phyloP scores from a whole-genome alignment of 768 basidiomycete species.

The Termitomyces sp. region DNA sequence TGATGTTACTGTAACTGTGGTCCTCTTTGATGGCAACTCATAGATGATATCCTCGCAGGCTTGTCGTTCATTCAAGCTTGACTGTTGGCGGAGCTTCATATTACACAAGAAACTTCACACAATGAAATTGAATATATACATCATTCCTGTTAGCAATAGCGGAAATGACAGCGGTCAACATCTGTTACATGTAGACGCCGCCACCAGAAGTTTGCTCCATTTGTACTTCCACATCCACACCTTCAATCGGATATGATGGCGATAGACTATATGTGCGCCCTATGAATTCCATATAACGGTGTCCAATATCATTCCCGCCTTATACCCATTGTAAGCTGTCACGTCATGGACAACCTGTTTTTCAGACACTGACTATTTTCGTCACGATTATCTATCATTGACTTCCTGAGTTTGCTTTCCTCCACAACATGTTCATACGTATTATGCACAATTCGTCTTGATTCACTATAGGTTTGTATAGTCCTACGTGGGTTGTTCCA shows the following conservation, averaged over 20 bases:
- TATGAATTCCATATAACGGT: background rate
- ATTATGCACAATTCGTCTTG: background rate
- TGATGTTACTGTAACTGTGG: conserved; percentile 10
- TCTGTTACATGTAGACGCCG: background rate
- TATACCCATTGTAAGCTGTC: background rate
- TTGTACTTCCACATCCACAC: no score
- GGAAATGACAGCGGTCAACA: background rate
- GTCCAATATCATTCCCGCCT: no score
- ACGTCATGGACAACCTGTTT: background rate
- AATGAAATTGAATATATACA: background rate
- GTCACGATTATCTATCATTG: background rate
- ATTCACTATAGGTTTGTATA: background rate
- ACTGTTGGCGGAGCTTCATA: background rate
- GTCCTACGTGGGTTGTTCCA: background rate
- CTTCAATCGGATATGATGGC: background rate
- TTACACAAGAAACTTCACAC: background rate
- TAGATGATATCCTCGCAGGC: background rate
- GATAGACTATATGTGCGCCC: background rate
- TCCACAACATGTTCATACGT: background rate
- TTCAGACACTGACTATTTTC: background rate
- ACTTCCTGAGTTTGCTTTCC: background rate
- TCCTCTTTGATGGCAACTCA: conserved; percentile 10
- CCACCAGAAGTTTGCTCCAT: no score
- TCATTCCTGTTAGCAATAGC: background rate
- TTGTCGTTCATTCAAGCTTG: no score